A percentile compares a stretch with the other conserved stretches of the same genome.
Conservation (phyloP, 2,329 filamentous ascomycete species). For the Nothopassalora personata region DNA sequence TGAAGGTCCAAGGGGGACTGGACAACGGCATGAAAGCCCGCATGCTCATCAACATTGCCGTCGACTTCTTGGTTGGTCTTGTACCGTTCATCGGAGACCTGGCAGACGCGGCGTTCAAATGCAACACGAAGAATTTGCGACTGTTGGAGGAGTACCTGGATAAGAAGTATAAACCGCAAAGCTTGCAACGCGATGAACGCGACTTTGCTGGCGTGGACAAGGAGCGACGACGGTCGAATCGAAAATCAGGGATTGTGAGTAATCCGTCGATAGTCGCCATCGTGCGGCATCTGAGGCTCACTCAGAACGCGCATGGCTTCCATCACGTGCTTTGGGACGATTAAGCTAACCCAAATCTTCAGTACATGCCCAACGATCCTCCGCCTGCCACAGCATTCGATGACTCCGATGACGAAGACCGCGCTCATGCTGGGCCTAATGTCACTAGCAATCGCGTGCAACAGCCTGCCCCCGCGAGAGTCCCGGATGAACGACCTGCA, state of each 20-base stretch:
- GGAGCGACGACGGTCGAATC: constrained; percentile 32
- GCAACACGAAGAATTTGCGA: constrained; percentile 71
- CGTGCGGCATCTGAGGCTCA: constrained; percentile 23
- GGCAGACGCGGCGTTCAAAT: constrained; percentile 65
- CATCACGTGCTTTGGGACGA: no score
- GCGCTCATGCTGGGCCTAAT: background rate
- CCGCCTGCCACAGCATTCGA: constrained; percentile 45
- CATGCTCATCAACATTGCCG: constrained; percentile 75
- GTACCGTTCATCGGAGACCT: constrained; percentile 73
- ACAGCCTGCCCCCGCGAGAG: constrained; percentile 13
- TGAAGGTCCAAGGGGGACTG: constrained; percentile 70
- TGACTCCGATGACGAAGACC: constrained; percentile 39
- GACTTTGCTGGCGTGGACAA: constrained; percentile 23
- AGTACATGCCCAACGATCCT: constrained; percentile 28
- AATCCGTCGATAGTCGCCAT: no score
- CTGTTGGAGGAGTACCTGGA: constrained; percentile 64
- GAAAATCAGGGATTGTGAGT: constrained; percentile 8
- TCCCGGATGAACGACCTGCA: constrained; percentile 14
- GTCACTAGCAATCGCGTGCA: constrained; percentile 6
- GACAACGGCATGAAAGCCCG: constrained; percentile 54
- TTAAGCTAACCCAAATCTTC: no score
- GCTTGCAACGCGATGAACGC: constrained; percentile 22
- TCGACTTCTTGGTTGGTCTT: constrained; percentile 70
- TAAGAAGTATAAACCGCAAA: constrained; percentile 55
- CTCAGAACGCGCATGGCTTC: no score